Evolutionary conservation across 2,329 filamentous ascomycete genomes (phyloP).

Genomic region (Drechmeria coniospora): DNA sequence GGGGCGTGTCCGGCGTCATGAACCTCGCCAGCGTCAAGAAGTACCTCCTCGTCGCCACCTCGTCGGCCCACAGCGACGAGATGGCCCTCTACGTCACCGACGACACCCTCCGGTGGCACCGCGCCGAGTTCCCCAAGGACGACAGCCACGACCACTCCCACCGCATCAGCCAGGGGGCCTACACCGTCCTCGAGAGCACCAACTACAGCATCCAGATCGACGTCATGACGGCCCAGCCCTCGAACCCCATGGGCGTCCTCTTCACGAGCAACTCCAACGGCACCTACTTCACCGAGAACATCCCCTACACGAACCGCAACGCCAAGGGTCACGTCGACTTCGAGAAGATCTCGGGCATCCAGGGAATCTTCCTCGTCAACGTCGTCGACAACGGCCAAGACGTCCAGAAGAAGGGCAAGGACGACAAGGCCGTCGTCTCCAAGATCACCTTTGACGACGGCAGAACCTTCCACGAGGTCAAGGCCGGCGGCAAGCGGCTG

Average conservation of each 20-base stretch:
- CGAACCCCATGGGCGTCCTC: constrained; percentile 65
- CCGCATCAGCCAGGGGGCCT: constrained; percentile 61
- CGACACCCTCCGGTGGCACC: constrained; percentile 76
- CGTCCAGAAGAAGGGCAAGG: constrained; percentile 37
- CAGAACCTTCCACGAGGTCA: constrained; percentile 63
- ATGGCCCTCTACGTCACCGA: constrained; percentile 82
- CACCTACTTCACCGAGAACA: constrained; percentile 84
- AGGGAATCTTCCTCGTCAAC: constrained; percentile 86
- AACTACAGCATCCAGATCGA: constrained; percentile 97
- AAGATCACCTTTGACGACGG: constrained; percentile 94
- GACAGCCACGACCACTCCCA: constrained; percentile 59
- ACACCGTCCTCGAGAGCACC: constrained; percentile 88
- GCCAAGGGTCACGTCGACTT: constrained; percentile 70
- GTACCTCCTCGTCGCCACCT: constrained; percentile 70
- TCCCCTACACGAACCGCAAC: constrained; percentile 85
- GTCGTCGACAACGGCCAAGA: constrained; percentile 74
- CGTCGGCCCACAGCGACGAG: constrained; percentile 68
- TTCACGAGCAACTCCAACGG: constrained; percentile 97
- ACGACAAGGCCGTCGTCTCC: constrained; percentile 55
- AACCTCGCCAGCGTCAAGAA: constrained; percentile 75
- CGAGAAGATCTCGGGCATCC: constrained; percentile 81
- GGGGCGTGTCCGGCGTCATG: constrained; percentile 63
- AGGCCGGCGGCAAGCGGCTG: constrained; percentile 50
- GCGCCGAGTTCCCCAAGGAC: constrained; percentile 71
- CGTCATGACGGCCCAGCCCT: constrained; percentile 56